A percentile compares a stretch with the other conserved stretches of the same genome.
phyloP scores from a whole-genome alignment of 805 yeast genomes.

The Babjeviella inositovora region DNA sequence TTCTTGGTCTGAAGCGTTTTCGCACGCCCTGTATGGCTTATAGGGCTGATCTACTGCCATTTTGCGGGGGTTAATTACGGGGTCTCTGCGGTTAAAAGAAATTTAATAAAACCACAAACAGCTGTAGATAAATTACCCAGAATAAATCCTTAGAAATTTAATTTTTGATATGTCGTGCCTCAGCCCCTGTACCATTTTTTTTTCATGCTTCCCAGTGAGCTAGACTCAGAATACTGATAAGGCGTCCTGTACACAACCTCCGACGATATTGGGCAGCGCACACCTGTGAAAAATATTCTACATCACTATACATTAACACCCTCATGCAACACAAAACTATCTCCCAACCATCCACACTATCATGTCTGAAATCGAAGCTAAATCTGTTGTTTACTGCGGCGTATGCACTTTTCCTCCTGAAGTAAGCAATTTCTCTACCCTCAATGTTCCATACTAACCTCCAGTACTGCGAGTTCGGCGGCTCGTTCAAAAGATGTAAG shows the following conservation, averaged over 20 bases:
- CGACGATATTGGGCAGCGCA: not conserved
- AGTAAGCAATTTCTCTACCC: conserved; percentile 5
- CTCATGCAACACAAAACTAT: not conserved
- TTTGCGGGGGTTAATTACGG: too few species aligned
- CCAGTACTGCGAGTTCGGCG: conserved; percentile 81
- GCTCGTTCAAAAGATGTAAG: conserved; percentile 65
- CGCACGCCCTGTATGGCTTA: too few species aligned
- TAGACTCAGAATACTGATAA: not conserved
- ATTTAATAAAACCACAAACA: too few species aligned
- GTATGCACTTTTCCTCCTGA: conserved; percentile 79
- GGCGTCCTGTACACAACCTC: not conserved
- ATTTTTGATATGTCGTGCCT: too few species aligned
- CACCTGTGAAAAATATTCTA: not conserved
- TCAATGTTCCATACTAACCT: not conserved
- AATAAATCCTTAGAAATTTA: too few species aligned
- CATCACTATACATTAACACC: not conserved
- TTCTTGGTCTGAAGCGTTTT: too few species aligned
- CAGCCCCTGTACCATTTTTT: too few species aligned
- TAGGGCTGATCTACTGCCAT: too few species aligned
- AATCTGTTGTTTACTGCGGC: conserved; percentile 47
- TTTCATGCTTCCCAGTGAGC: not conserved
- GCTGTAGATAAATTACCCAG: too few species aligned
- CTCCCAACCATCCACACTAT: not conserved
- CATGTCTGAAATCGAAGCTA: conserved; percentile 3
- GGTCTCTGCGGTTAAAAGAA: too few species aligned